Evolutionary conservation across 768 basidiomycete species (phyloP), one percentile per base, ranked within the genome.

Genomic region (Pulveroboletus sp.): DNA sequence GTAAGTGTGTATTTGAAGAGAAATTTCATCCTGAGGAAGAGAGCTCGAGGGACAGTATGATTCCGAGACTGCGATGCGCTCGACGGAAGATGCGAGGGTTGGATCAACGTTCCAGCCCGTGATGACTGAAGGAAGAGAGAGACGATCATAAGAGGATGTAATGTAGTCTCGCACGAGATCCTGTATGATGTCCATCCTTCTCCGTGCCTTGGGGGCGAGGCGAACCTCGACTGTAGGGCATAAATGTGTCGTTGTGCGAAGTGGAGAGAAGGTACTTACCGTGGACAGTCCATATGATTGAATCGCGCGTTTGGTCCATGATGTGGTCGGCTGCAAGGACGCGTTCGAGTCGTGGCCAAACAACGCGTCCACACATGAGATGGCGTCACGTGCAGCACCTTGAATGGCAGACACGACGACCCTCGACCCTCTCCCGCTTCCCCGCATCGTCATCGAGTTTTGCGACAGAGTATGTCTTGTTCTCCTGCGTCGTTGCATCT

Each of bases 1-100:
- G 63, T 97, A 99, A 13, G 97, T 82, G 61, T 99, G 90, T 46
- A 97, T 82, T 55, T 90, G 81, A 32, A 94, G 75, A 8, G 69
- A 67, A 43, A 82, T 76, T 50, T 86, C 79, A 17, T 78, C 76
- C 44, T 85, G 65, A 3, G 78, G 73, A 17, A 81, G 65, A 32
- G 83, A 73, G 11, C 71, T 73, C 12, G 73, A 72, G n/a, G 80
- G 75, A 65, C 79, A 85, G 42, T 83, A 62, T 2, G 81, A 82
- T 64, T 87, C 94, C 9, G 85, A 83, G 10, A 86, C 81, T 7
- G 73, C 69, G 46, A 97, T 87, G 40, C 75, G 76, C 49, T 95
- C 90, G 34, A 97, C 84, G 35, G 89, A 82, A 25, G 82, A 72
- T 0, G 75, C 75, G 10, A 98, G 77, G 38, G 86, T 78, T 11